Percentiles rank a stretch among this genome's conserved stretches.
Evolutionary conservation across 768 basidiomycete species (phyloP).

Genomic region (Xanthoconium stramineum): DNA sequence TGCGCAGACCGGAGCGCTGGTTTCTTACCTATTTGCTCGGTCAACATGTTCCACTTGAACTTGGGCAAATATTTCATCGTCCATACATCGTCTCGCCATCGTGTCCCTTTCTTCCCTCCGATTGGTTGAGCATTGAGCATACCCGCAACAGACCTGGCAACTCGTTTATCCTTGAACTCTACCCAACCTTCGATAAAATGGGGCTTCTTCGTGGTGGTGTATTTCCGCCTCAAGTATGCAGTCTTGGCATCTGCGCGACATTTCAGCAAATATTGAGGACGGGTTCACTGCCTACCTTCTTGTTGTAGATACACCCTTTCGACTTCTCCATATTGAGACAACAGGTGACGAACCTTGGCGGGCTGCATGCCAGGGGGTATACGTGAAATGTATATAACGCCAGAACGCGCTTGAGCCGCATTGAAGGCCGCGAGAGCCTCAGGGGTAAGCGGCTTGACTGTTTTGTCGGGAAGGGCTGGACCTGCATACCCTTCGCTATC

Average conservation of each 20-base stretch:
- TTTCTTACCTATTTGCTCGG: constrained; percentile 94
- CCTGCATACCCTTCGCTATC: constrained; percentile 58
- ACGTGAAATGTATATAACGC: constrained; percentile 91
- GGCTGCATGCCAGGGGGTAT: constrained; percentile 99
- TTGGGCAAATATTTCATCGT: constrained; percentile 98
- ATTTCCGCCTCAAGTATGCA: constrained; percentile 80
- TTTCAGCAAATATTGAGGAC: neutral
- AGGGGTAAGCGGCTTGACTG: constrained; percentile 68
- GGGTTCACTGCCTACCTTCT: constrained; percentile 58
- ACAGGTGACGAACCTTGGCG: constrained; percentile 89
- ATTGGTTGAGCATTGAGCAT: constrained; percentile 97
- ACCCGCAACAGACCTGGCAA: constrained; percentile 85
- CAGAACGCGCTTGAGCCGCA: constrained; percentile 69
- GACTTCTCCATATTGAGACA: constrained; percentile 86
- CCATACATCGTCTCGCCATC: constrained; percentile 98
- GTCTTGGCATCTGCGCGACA: constrained; percentile 66
- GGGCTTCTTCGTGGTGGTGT: constrained; percentile 78
- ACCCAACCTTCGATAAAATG: constrained; percentile 98
- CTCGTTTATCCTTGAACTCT: constrained; percentile 91
- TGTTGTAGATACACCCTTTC: constrained; percentile 91
- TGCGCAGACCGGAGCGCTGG: neutral
- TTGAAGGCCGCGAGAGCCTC: constrained; percentile 77
- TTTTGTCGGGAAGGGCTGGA: constrained; percentile 38
- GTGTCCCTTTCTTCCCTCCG: constrained; percentile 85
- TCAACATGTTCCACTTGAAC: constrained; percentile 99